These are phyloP conservation scores for Chytridium lagenaria DNA, from an alignment of 371 early-diverging fungal species.

Conservation along the genomic window DNA sequence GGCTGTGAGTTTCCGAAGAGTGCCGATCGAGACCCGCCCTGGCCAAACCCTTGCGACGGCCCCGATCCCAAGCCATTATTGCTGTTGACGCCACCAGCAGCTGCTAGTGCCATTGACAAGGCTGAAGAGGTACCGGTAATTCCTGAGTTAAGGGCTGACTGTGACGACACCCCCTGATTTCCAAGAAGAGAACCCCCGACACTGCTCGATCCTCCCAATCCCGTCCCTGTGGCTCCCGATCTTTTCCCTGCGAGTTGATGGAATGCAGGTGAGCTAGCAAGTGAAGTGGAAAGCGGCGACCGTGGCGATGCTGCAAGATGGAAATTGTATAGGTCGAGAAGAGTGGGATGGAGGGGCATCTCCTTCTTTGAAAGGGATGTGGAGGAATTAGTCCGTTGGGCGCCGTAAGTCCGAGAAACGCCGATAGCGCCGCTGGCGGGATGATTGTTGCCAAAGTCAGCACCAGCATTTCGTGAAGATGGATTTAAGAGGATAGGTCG, in stretches of 20 bases:
- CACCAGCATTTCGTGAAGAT: neutral
- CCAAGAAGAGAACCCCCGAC: neutral
- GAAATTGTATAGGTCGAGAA: conserved; percentile 41
- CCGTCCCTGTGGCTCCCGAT: neutral
- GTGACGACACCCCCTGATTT: neutral
- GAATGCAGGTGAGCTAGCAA: conserved; percentile 7
- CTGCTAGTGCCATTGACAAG: conserved; percentile 19
- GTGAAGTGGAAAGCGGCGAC: conserved; percentile 34
- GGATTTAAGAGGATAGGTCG: neutral
- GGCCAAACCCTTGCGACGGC: too few relatives aligned
- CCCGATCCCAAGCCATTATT: neutral
- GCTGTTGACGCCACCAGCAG: neutral
- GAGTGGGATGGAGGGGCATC: conserved; percentile 24
- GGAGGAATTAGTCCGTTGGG: neutral
- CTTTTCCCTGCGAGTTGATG: neutral
- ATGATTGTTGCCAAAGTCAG: neutral
- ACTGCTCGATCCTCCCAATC: neutral
- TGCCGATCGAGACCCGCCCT: too few relatives aligned
- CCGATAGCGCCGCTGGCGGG: too few relatives aligned
- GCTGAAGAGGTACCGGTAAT: neutral
- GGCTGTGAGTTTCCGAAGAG: neutral
- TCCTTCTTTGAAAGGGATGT: neutral
- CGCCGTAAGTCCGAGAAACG: neutral
- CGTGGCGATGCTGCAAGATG: conserved; percentile 34
- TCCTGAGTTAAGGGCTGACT: neutral